Percentiles rank a stretch among this genome's conserved stretches.
These are phyloP conservation scores for Exophiala spinifera DNA, from an alignment of 2,329 filamentous ascomycete genomes.

Conservation along the genomic window DNA sequence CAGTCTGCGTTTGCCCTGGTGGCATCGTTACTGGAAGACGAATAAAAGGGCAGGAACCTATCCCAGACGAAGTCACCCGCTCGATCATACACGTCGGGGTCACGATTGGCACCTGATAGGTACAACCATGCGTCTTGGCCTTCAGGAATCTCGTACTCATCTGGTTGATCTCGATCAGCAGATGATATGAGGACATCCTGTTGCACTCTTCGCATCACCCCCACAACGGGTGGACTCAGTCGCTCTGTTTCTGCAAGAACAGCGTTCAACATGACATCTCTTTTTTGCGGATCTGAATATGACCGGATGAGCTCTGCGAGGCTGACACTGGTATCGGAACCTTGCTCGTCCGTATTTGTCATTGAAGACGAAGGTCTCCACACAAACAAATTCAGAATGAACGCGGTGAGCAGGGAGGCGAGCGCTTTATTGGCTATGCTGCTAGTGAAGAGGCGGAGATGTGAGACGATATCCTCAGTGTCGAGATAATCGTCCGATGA, in stretches of 20 bases:
- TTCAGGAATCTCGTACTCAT: not conserved
- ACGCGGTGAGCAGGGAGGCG: not conserved
- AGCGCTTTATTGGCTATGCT: not conserved
- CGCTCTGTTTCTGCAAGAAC: constrained; percentile 2
- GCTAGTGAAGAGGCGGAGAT: not conserved
- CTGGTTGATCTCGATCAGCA: not conserved
- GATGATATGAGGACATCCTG: constrained; percentile 1
- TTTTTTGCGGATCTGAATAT: not conserved
- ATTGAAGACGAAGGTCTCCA: not conserved
- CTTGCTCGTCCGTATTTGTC: not conserved
- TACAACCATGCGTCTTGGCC: constrained; percentile 6
- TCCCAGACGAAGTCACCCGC: not conserved
- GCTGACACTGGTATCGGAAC: not conserved
- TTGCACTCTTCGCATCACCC: constrained; percentile 1
- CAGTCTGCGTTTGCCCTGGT: not conserved
- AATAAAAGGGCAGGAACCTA: not conserved
- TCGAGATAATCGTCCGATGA: not conserved
- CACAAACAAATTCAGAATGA: not conserved
- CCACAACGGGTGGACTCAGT: constrained; percentile 1
- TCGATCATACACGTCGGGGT: not conserved
- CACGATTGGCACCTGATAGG: constrained; percentile 1
- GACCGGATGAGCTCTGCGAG: not conserved
- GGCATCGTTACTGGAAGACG: not conserved
- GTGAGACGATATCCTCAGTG: not conserved
- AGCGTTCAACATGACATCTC: not conserved